Percentiles rank a stretch among this genome's conserved stretches.
Conservation (phyloP, 139 green algal species). For the Tetraselmis striata region DNA sequence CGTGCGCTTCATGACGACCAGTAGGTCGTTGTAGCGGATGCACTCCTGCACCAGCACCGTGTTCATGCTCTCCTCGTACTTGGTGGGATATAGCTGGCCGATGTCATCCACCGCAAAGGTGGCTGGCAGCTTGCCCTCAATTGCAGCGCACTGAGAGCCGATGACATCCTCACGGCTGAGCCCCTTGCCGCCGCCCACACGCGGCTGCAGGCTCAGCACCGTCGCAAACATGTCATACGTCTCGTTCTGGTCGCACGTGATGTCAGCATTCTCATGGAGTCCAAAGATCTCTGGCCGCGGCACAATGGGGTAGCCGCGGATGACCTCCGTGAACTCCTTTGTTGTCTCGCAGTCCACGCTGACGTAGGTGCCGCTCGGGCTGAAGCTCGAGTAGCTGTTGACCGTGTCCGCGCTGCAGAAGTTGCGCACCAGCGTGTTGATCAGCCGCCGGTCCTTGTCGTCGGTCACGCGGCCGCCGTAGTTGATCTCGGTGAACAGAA, state of each 20-base stretch:
- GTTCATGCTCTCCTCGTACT: slow-evolving; percentile 83
- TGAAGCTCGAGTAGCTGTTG: slow-evolving; percentile 3
- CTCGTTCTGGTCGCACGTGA: slow-evolving; percentile 69
- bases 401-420: slow-evolving; percentile 24
- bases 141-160: slow-evolving; percentile 33
- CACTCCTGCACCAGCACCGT: slow-evolving; percentile 72
- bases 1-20: slow-evolving; percentile 44
- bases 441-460: slow-evolving; percentile 44
- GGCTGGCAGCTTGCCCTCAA: slow-evolving; percentile 37
- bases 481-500: slow-evolving; percentile 43
- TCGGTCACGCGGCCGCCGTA: slow-evolving; percentile 43
- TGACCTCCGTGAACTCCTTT: slow-evolving; percentile 41
- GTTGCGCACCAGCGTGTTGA: slow-evolving; percentile 37
- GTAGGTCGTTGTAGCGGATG: slow-evolving; percentile 65
- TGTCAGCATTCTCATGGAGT: slow-evolving; percentile 53
- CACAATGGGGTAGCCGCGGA: slow-evolving; percentile 36
- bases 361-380: slow-evolving; percentile 37
- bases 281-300: slow-evolving; percentile 53
- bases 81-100: slow-evolving; percentile 53
- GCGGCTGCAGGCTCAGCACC: slow-evolving; percentile 68
- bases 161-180: slow-evolving; percentile 45
- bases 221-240: slow-evolving; percentile 71
- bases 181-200: slow-evolving; percentile 33
- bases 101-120: slow-evolving; percentile 66
- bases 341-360: slow-evolving; percentile 20